Base-by-base conservation (phyloP, 2,329 filamentous ascomycete species). In the Lachnellula subtilissima region DNA sequence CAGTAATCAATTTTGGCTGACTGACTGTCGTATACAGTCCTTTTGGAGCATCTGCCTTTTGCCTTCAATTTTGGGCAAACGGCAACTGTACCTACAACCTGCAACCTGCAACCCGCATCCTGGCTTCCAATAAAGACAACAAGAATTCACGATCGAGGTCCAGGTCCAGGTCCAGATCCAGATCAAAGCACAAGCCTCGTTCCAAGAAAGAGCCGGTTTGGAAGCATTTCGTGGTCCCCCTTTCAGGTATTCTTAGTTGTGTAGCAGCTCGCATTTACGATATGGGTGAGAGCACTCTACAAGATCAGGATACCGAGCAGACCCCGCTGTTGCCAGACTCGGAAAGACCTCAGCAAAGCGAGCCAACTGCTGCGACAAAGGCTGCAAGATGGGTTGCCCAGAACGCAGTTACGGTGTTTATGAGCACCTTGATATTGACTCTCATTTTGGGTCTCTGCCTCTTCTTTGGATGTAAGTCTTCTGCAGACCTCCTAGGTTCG, bases 361-460 rank as follows among this genome's bases (percentile, higher is more conserved):
- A 39, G n/a, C 12, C 37, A 32, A 45, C 49, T 17, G 48, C 52
- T 12, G 36, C 53, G 9, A 62, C 62, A 50, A 62, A 54, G 25
- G 48, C 52, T n/a, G 52, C 36, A 2, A 56, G 35, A 51, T 64
- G 61, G 62, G 32, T 64, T 17, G 54, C 57, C 32, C 55, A 57
- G 8, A 64, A 67, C 60, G 63, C 64, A 8, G 61, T 64, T 23
- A 49, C 54, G 28, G 56, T 70, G 48, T 61, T 61, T 36, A 59
- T 66, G 47, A 60, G 56, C 36, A 32, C 64, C 15, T 51, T 67
- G 32, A 56, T 67, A 23, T 42, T 61, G n/a, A 61, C 60, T 28
- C 52, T 65, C 1, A 59, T 70, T n/a, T 55, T 67, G 47, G n/a
- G 62, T 4, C 56, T 70, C 14, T 58, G 59, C 35, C 40, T 65